Conservation (phyloP, 441 rosid species). For the Erysimum cheiri region DNA sequence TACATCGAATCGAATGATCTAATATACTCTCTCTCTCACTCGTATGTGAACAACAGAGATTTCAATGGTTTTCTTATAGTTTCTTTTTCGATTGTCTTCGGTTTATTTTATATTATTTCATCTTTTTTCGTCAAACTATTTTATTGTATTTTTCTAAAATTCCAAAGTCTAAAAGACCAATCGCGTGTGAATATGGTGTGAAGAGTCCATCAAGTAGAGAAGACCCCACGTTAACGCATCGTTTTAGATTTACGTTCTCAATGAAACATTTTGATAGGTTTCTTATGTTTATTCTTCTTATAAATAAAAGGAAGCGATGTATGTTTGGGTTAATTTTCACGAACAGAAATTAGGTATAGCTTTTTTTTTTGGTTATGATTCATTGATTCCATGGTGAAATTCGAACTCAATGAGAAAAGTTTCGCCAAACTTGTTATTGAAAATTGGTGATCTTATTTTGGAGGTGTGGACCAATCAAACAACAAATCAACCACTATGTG, state of each 20-base stretch:
- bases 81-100: background rate
- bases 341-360: background rate
- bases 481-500: constrained; percentile 28
- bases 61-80: constrained; percentile 18
- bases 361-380: background rate
- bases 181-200: constrained; percentile 39
- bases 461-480: constrained; percentile 23
- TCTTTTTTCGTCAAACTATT: constrained; percentile 25
- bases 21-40: background rate
- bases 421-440: background rate
- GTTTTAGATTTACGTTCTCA: background rate
- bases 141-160: constrained; percentile 6
- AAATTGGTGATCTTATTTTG: constrained; percentile 12
- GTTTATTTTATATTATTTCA: background rate
- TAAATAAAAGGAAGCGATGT: background rate
- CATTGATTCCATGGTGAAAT: background rate
- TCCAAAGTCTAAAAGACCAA: constrained; percentile 18
- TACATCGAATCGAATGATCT: constrained; percentile 32
- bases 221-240: constrained; percentile 24
- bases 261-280: constrained; percentile 4
- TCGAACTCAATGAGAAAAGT: background rate
- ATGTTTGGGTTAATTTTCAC: background rate
- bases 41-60: constrained; percentile 9
- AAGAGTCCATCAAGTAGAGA: constrained; percentile 35
- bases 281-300: background rate